Conservation (phyloP, 495 filamentous ascomycete species). For the Ramalina peruviana region DNA sequence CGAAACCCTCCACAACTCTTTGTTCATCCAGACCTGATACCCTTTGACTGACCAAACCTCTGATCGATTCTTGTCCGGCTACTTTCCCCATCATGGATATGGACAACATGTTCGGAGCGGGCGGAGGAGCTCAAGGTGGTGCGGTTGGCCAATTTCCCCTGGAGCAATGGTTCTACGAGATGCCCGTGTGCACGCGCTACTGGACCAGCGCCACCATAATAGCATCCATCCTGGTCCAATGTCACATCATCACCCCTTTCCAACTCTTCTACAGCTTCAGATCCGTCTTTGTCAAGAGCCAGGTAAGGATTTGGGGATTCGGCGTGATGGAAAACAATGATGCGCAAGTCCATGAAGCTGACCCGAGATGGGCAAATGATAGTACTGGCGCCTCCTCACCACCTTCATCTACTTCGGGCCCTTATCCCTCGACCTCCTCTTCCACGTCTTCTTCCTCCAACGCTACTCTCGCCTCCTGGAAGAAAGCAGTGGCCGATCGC, state of each 20-base stretch:
- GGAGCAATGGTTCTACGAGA: slow-evolving; percentile 96
- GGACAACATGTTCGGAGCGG: slow-evolving; percentile 50
- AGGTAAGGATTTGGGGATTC: slow-evolving; percentile 36
- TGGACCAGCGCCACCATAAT: slow-evolving; percentile 90
- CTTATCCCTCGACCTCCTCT: slow-evolving; percentile 83
- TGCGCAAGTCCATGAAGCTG: slow-evolving; percentile 6
- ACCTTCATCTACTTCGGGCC: slow-evolving; percentile 97
- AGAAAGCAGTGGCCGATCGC: slow-evolving; percentile 76
- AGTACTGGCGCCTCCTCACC: slow-evolving; percentile 93
- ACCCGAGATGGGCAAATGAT: background rate
- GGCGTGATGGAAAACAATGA: background rate
- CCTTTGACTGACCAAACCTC: too few relatives aligned
- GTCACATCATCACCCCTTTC: slow-evolving; percentile 76
- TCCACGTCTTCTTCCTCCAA: slow-evolving; percentile 97
- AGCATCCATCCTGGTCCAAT: slow-evolving; percentile 85
- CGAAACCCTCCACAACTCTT: too few relatives aligned
- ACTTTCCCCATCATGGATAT: slow-evolving; percentile 28
- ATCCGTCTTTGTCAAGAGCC: slow-evolving; percentile 75
- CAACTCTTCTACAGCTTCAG: slow-evolving; percentile 95
- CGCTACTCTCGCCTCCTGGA: slow-evolving; percentile 92
- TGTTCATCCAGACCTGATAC: too few relatives aligned
- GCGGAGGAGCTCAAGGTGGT: slow-evolving; percentile 38
- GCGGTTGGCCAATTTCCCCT: slow-evolving; percentile 60
- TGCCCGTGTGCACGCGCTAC: slow-evolving; percentile 87
- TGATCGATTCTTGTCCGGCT: background rate